Conservation (phyloP, 1,284 basidiomycete species). For the Pseudozyma flocculosa region DNA sequence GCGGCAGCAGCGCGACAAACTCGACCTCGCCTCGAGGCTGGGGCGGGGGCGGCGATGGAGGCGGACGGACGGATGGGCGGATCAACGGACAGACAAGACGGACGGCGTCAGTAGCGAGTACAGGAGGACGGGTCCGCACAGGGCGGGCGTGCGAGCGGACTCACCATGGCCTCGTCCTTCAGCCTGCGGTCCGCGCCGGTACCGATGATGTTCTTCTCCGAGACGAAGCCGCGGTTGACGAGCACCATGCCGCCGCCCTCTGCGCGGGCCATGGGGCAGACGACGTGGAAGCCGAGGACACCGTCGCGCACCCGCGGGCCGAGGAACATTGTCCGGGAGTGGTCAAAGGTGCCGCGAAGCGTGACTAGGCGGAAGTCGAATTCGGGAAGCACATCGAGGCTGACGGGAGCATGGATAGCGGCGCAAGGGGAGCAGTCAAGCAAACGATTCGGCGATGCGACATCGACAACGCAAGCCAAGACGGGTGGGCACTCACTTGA, state of each 20-base stretch:
- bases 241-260: conserved; percentile 66
- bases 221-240: conserved; percentile 80
- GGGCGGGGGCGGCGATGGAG: too few relatives aligned
- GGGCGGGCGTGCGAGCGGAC: too few relatives aligned
- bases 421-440: conserved; percentile 9
- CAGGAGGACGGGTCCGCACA: too few relatives aligned
- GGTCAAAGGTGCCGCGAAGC: conserved; percentile 61
- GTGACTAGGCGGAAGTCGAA: conserved; percentile 50
- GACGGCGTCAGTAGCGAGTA: too few relatives aligned
- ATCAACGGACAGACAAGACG: too few relatives aligned
- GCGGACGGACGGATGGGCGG: too few relatives aligned
- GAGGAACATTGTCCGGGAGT: conserved; percentile 72
- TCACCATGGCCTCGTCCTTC: conserved; percentile 16
- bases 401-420: conserved; percentile 50
- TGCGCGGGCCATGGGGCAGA: conserved; percentile 77
- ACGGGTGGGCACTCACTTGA: conserved; percentile 93
- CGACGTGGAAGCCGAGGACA: conserved; percentile 79
- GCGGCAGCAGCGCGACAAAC: conserved; percentile 43
- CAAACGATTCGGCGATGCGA: conserved; percentile 1
- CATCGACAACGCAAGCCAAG: too few relatives aligned
- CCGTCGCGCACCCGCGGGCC: conserved; percentile 85
- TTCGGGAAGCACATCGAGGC: conserved; percentile 33
- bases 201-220: conserved; percentile 58
- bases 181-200: conserved; percentile 19
- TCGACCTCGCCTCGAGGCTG: conserved; percentile 4